Evolutionary conservation across 768 basidiomycete genomes (phyloP).

Genomic region (Leccinum sublutescens): DNA sequence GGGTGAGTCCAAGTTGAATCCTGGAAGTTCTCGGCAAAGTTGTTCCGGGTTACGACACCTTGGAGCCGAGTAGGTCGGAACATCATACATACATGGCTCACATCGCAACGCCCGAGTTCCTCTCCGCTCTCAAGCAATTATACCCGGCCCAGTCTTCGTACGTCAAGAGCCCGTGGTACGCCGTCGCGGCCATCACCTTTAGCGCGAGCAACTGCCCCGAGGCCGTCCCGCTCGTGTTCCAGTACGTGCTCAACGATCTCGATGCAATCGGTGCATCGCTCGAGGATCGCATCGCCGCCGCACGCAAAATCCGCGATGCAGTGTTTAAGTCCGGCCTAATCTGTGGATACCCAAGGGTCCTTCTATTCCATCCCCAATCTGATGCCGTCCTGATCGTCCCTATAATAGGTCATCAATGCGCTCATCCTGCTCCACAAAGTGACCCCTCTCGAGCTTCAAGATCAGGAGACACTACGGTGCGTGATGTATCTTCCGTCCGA

Average conservation of each 20-base stretch:
- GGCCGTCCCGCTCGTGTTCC: constrained; percentile 53
- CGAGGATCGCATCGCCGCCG: constrained; percentile 42
- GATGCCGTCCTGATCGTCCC: not conserved
- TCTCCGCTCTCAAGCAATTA: constrained; percentile 42
- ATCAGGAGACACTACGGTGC: constrained; percentile 48
- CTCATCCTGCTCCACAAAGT: constrained; percentile 48
- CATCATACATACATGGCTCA: constrained; percentile 9
- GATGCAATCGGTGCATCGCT: constrained; percentile 28
- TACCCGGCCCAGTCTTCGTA: constrained; percentile 37
- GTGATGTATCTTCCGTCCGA: not conserved
- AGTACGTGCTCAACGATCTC: constrained; percentile 47
- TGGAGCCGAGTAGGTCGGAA: not conserved
- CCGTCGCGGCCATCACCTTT: constrained; percentile 56
- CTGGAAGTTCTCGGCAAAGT: not conserved
- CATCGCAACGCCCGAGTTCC: constrained; percentile 42
- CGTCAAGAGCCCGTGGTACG: constrained; percentile 54
- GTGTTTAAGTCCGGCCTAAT: constrained; percentile 61
- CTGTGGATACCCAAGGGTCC: constrained; percentile 57
- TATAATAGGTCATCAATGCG: constrained; percentile 47
- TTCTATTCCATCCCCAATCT: not conserved
- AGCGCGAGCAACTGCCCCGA: constrained; percentile 59
- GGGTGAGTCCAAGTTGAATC: not conserved
- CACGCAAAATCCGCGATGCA: constrained; percentile 58
- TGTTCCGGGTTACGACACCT: not conserved
- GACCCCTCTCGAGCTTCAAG: constrained; percentile 52